phyloP scores from a whole-genome alignment of 495 filamentous ascomycete genomes.

The Xylaria grammica region DNA sequence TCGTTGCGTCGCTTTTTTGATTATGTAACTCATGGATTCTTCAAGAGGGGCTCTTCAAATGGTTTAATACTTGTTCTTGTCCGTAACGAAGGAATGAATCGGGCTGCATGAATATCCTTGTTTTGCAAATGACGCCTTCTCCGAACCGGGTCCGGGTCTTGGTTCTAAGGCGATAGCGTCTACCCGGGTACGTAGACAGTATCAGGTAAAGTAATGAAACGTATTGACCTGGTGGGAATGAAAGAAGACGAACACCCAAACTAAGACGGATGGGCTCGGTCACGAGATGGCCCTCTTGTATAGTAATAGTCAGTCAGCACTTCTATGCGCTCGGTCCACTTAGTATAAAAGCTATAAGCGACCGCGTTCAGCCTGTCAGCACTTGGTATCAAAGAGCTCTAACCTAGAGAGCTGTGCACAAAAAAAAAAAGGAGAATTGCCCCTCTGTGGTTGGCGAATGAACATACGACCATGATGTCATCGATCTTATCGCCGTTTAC shows the following conservation, averaged over 20 bases:
- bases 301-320: not conserved
- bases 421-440: not conserved
- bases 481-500: too few species aligned
- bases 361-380: slow-evolving; percentile 2
- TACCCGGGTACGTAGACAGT: too few species aligned
- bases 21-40: too few species aligned
- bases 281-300: not conserved
- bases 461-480: slow-evolving; percentile 18
- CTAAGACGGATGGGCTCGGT: slow-evolving; percentile 12
- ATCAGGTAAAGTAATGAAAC: too few species aligned
- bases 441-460: slow-evolving; percentile 8
- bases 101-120: too few species aligned
- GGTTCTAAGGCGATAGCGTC: too few species aligned
- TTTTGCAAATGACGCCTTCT: too few species aligned
- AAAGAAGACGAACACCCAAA: not conserved
- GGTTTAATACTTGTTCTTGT: too few species aligned
- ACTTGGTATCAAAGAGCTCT: not conserved
- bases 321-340: not conserved
- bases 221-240: not conserved
- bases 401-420: not conserved
- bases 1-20: too few species aligned
- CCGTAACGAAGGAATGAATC: too few species aligned
- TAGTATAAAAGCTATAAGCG: not conserved
- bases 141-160: too few species aligned
- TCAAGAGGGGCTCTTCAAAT: too few species aligned